Base-by-base conservation (phyloP, 2,329 filamentous ascomycete genomes). In the Neoscytalidium dimidiatum region DNA sequence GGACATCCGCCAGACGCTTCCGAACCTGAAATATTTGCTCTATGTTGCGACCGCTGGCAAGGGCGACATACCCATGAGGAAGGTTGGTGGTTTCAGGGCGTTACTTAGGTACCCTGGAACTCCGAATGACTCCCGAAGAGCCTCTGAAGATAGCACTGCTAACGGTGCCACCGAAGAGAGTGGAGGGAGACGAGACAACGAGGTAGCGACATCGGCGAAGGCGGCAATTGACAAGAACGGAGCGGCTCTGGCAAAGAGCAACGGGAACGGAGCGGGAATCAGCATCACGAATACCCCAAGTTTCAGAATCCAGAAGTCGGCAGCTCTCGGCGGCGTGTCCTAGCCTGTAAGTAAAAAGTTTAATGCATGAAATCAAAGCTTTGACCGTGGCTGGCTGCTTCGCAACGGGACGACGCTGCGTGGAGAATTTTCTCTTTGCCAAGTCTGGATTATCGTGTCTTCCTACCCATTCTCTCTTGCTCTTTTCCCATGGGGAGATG, bases 1-100 rank as follows among this genome's bases (percentile, higher is more conserved):
- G 68, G 95, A 99, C 72, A 92, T 97, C 19, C 86, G 95, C 4
- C 92, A 98, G 70, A 96, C 94, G 0, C 80, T 98, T 6, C 93
- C 94, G 1, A 99, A 99, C 73, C 82, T 99, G 9, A 96, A 97
- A 75, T 97, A 97, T 71, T 81, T 98, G 17, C 81, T 98, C 1
- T 97, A 96, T 71, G 90, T 98, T 1, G 90, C 93, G 69, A 95
- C 92, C 33, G 92, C 93, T 0, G 93, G 93, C 0, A 89, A 86
- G 49, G 82, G 84, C 23, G 86, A 88, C 63, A 75, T 89, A 17
- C 86, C 86, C 17, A 70, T 70, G 6, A 66, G 76, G 6, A 77
- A 76, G 64, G 71, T 74, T 1, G 76, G 76, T 0, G 76, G 76
- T 0, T 76, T 78, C 62, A 72, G 68, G 57, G 76, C 75, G 0